Base-by-base conservation (phyloP, 2,329 filamentous ascomycete genomes). In the Pseudocercospora pini-densiflorae region DNA sequence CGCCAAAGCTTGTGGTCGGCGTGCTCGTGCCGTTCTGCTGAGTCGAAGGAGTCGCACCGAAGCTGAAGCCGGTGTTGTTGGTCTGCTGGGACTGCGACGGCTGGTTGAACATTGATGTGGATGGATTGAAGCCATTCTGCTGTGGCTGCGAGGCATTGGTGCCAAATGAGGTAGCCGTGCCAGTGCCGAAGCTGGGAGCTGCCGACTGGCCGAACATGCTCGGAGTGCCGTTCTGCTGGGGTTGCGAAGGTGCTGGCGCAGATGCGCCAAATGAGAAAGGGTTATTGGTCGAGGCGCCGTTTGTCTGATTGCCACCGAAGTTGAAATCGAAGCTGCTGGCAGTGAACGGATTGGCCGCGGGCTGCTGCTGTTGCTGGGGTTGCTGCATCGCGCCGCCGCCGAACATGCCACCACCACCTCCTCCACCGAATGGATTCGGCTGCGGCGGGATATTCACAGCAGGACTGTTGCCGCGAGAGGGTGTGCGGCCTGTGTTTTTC, bases 71-170 rank as follows among this genome's bases (percentile, higher is more conserved):
- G 23, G 65, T 67, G 23, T 43, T 67, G 40, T 60, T 67, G 24
- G 29, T 64, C 63, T 65, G 67, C 43, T 66, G 65, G 27, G 66
- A 66, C 21, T 66, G 65, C 45, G 66, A 66, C 21, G 63, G 64
- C 10, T 71, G 69, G 47, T 60, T 66, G 66, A 70, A 70, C 16
- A 65, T 29, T 14, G 64, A 66, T 6, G 63, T 64, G 29, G 68
- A 60, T 16, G 62, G 62, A 53, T 62, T 62, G 60, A 68, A 71
- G 59, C 69, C 65, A 58, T 68, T 71, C 66, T 69, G 67, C 54
- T 65, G 68, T 60, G 63, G 61, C 27, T 65, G 61, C 21, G 59
- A 61, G 29, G 65, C 55, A 29, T 61, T 68, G 43, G 65, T 49
- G 5, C 59, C 54, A 33, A 69, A 67, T 7, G 58, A 66, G 16